Evolutionary conservation across 805 yeast genomes (phyloP).

Genomic region (Nakazawaea laoshanensis): DNA sequence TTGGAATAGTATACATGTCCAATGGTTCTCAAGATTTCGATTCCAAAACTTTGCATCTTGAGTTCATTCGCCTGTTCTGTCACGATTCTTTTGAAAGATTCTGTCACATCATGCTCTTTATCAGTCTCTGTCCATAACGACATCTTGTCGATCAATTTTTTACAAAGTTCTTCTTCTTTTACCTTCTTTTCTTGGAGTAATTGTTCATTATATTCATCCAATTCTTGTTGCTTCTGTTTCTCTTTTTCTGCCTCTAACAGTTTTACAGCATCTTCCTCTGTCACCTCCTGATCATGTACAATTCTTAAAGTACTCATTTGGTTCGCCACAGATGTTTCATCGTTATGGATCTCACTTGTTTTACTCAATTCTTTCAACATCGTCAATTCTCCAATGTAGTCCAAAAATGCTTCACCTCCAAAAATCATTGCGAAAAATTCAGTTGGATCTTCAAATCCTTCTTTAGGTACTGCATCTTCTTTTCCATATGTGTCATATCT

Average conservation of each 20-base stretch:
- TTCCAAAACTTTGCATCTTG: constrained; percentile 92
- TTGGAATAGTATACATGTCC: constrained; percentile 73
- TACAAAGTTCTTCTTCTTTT: constrained; percentile 41
- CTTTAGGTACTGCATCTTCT: constrained; percentile 58
- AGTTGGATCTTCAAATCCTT: constrained; percentile 76
- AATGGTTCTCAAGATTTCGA: constrained; percentile 76
- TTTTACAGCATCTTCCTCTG: constrained; percentile 21
- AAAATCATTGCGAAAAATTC: constrained; percentile 80
- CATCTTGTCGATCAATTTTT: constrained; percentile 40
- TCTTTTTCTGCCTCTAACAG: constrained; percentile 20
- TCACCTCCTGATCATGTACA: constrained; percentile 11
- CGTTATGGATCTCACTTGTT: constrained; percentile 40
- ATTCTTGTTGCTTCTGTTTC: constrained; percentile 38
- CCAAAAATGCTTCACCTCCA: constrained; percentile 74
- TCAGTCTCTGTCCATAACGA: constrained; percentile 45
- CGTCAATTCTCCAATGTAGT: constrained; percentile 73
- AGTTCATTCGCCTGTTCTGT: constrained; percentile 64
- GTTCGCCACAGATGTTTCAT: constrained; percentile 10
- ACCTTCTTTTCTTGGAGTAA: constrained; percentile 51
- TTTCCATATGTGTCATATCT: constrained; percentile 84
- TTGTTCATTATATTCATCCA: constrained; percentile 69
- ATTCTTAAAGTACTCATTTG: constrained; percentile 1
- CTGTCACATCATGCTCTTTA: constrained; percentile 51
- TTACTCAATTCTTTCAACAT: constrained; percentile 56
- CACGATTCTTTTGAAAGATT: constrained; percentile 44